Base-by-base conservation (phyloP, 208 protist species). In the Leishmania braziliensis region DNA sequence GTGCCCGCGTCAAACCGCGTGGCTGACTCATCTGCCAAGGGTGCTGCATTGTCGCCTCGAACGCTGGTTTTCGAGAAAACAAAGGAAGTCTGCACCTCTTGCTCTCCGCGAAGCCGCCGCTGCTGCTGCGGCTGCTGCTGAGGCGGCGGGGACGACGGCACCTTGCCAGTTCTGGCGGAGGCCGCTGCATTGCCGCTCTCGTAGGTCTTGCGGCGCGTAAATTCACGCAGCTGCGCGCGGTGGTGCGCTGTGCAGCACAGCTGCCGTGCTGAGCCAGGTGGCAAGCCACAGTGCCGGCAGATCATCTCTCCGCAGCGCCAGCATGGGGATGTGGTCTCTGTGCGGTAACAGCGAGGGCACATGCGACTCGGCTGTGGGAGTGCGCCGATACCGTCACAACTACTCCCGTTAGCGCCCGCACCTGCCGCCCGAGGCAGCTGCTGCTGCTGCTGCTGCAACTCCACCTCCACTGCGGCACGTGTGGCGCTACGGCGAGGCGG, bases 231-330 rank as follows among this genome's bases (percentile, higher is more conserved):
- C 79, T 83, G 71, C 50, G 73, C 65, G 46, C 87, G 84, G 50
- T 84, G 82, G 53, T 90, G 87, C 9, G 87, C 87, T 1, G 72
- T 78, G 75, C 87, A 90, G 77, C 87, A 90, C 43, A 87, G 81
- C 78, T 83, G 81, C 1, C 78, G 75, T 14, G 70, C 65, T 43
- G 81, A 75, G 14, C 74, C 78, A 16, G 75, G 78, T 23, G 20
- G 84, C 51, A 88, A 74, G 9, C 87, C 88, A 75, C 91, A 94
- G 75, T 84, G 86, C n/a, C 84, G 77, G 85, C 91, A 94, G n/a
- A 94, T 83, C 74, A 86, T 77, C 46, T 82, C 86, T 18, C 79
- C 73, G 68, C 91, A 94, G 18, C 73, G 72, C 81, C 81, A 89
- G 79, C 91, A 94, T 33, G 81, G 65, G 23, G 84, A 86, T 12